Evolutionary conservation across 176 grass and related monocot species (phyloP).

Genomic region (Cymbopogon citratus): DNA sequence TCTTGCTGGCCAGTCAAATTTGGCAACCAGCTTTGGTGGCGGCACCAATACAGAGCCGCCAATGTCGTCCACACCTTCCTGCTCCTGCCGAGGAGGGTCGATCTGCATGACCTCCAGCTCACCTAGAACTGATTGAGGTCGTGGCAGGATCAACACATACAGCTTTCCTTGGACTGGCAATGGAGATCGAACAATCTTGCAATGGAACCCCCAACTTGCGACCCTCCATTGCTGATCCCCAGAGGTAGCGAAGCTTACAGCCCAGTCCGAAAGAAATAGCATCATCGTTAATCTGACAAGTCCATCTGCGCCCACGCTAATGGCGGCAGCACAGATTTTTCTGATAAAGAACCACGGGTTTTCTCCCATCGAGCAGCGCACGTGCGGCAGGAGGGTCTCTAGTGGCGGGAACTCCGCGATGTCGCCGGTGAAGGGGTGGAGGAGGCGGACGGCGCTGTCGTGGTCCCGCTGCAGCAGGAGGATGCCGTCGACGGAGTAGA

Average conservation of each 20-base stretch:
- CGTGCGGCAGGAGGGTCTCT: not conserved
- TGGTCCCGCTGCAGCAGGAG: too few species aligned
- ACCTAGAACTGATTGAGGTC: not conserved
- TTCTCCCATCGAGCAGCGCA: too few species aligned
- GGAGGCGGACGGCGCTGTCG: too few species aligned
- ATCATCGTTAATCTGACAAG: not conserved
- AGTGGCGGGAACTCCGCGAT: too few species aligned
- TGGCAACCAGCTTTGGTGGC: not conserved
- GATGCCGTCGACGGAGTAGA: too few species aligned
- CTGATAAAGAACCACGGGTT: not conserved
- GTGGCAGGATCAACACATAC: not conserved
- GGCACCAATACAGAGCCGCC: not conserved
- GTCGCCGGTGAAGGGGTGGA: too few species aligned
- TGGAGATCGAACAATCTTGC: too few species aligned
- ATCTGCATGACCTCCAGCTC: not conserved
- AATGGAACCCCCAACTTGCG: not conserved
- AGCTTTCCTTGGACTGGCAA: not conserved
- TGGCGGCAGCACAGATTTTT: not conserved
- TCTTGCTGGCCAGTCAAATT: not conserved
- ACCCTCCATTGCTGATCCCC: not conserved
- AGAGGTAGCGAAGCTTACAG: not conserved
- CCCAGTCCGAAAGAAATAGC: too few species aligned
- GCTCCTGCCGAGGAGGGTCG: not conserved
- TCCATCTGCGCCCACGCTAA: not conserved
- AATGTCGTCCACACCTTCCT: not conserved